phyloP scores from a whole-genome alignment of 2,329 filamentous ascomycete species.

The Talaromyces amestolkiae region DNA sequence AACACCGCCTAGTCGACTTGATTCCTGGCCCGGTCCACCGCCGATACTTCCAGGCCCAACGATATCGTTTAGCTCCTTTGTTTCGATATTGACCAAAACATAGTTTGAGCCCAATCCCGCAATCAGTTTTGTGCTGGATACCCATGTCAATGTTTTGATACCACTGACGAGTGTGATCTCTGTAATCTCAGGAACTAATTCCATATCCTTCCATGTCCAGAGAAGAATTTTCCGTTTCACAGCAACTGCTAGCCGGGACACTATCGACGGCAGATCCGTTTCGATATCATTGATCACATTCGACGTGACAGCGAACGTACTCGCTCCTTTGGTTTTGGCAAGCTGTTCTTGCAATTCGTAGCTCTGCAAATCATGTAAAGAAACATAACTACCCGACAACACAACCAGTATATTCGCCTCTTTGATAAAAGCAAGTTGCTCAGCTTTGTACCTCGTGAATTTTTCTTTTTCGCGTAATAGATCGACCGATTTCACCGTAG shows the following conservation, averaged over 20 bases:
- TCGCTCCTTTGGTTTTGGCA: conserved; percentile 79
- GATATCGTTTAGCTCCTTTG: conserved; percentile 72
- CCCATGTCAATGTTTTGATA: conserved; percentile 88
- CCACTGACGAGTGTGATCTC: conserved; percentile 80
- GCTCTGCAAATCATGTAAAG: conserved; percentile 81
- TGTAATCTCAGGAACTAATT: conserved; percentile 67
- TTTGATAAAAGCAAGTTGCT: conserved; percentile 93
- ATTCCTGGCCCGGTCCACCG: conserved; percentile 62
- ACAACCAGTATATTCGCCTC: conserved; percentile 90
- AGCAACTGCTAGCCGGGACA: conserved; percentile 85
- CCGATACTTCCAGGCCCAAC: conserved; percentile 71
- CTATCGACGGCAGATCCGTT: conserved; percentile 87
- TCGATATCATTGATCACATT: conserved; percentile 88
- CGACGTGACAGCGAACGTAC: conserved; percentile 86
- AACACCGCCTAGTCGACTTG: conserved; percentile 76
- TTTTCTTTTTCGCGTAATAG: conserved; percentile 88
- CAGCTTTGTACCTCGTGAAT: conserved; percentile 85
- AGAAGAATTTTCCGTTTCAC: conserved; percentile 86
- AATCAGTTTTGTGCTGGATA: conserved; percentile 78
- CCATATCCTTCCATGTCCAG: conserved; percentile 96
- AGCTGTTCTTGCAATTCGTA: conserved; percentile 80
- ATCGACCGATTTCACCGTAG: conserved; percentile 63
- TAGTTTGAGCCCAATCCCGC: conserved; percentile 91
- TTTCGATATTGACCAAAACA: conserved; percentile 79
- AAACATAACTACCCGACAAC: conserved; percentile 84